Evolutionary conservation across 176 grass and related monocot species (phyloP).

Genomic region (Pontederia paniculata): DNA sequence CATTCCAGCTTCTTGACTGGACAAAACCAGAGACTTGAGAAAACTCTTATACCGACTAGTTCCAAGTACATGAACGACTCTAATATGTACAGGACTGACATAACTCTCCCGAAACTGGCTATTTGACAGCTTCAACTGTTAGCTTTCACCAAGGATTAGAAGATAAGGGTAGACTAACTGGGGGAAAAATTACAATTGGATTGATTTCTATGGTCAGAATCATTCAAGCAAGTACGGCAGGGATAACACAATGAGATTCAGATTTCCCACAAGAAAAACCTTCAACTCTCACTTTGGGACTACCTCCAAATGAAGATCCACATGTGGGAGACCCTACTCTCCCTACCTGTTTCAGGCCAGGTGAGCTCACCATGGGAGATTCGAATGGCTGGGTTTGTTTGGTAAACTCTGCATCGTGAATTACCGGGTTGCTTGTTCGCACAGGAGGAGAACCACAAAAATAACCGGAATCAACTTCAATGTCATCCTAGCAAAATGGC

Average conservation of each 20-base stretch:
- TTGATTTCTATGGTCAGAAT: conserved; percentile 25
- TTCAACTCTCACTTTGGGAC: conserved; percentile 80
- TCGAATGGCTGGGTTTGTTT: conserved; percentile 36
- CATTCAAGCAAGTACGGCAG: conserved; percentile 11
- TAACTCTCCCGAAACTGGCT: conserved; percentile 15
- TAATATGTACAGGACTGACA: conserved; percentile 53
- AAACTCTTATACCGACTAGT: conserved; percentile 9
- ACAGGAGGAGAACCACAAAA: conserved; percentile 83
- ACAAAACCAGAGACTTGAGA: not conserved
- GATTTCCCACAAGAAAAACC: conserved; percentile 69
- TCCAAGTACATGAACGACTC: conserved; percentile 22
- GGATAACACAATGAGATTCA: conserved; percentile 39
- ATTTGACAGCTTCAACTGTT: conserved; percentile 45
- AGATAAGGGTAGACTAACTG: not conserved
- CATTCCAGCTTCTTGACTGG: not conserved
- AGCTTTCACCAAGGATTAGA: conserved; percentile 17
- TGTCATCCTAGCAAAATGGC: conserved; percentile 36
- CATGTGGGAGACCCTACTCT: conserved; percentile 59
- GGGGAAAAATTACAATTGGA: conserved; percentile 2
- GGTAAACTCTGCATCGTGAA: conserved; percentile 62
- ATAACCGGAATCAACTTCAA: conserved; percentile 48
- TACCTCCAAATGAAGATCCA: conserved; percentile 33
- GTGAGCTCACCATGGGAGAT: conserved; percentile 50
- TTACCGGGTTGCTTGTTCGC: conserved; percentile 71
- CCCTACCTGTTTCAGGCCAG: conserved; percentile 31